phyloP scores from a whole-genome alignment of 2,329 filamentous ascomycete genomes.

The Scopulariopsis brevicaulis region DNA sequence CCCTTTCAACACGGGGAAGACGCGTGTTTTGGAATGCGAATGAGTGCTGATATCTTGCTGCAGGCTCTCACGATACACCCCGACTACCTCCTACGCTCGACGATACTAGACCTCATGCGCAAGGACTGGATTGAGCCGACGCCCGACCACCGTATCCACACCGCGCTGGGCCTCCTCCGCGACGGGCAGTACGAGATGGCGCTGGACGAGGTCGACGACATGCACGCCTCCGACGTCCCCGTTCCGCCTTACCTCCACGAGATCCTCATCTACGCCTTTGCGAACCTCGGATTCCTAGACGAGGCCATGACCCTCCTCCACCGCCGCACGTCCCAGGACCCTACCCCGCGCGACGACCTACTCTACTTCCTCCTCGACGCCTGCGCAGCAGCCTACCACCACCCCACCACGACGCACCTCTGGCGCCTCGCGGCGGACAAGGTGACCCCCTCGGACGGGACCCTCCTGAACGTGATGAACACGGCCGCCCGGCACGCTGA shows the following conservation, averaged over 20 bases:
- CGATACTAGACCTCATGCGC: constrained; percentile 64
- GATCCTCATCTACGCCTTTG: constrained; percentile 63
- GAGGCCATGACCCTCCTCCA: constrained; percentile 62
- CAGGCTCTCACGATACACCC: constrained; percentile 71
- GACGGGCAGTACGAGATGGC: constrained; percentile 79
- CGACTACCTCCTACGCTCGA: constrained; percentile 64
- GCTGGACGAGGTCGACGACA: constrained; percentile 54
- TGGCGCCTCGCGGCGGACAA: constrained; percentile 57
- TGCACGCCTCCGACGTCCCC: constrained; percentile 42
- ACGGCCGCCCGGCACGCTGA: constrained; percentile 62
- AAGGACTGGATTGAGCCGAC: constrained; percentile 47
- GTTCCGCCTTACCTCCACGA: constrained; percentile 68
- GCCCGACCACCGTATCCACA: constrained; percentile 48
- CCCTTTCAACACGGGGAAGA: neutral
- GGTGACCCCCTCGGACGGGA: constrained; percentile 40
- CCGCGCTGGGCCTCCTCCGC: constrained; percentile 62
- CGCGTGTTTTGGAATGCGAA: neutral
- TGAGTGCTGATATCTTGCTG: neutral
- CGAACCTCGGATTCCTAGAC: constrained; percentile 61
- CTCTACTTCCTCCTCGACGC: constrained; percentile 66
- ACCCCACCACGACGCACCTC: constrained; percentile 53
- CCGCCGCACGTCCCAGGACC: constrained; percentile 29
- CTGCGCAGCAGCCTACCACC: constrained; percentile 54
- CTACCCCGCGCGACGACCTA: constrained; percentile 29
- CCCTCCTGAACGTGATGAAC: constrained; percentile 57